Conservation (phyloP, 345 rosid genomes). For the Brassica rapa region DNA sequence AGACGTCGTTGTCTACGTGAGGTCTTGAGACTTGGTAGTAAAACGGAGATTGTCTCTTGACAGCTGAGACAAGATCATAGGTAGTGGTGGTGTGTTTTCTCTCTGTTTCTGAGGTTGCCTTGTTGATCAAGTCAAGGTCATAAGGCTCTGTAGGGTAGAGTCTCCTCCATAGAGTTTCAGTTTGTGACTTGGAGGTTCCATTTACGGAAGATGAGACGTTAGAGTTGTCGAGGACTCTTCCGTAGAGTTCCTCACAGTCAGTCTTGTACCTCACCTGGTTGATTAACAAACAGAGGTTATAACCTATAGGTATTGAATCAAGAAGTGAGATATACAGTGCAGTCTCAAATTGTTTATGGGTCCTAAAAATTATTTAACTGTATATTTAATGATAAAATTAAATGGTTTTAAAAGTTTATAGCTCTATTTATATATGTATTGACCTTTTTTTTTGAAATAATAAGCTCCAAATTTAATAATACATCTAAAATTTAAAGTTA, state of each 20-base stretch:
- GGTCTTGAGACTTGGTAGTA: conserved; percentile 79
- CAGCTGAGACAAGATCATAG: conserved; percentile 95
- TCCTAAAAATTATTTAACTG: too few relatives aligned
- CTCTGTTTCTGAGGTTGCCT: conserved; percentile 33
- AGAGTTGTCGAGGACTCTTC: conserved; percentile 63
- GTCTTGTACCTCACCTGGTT: conserved; percentile 74
- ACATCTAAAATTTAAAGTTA: too few relatives aligned
- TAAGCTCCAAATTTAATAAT: too few relatives aligned
- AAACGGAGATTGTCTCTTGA: conserved; percentile 89
- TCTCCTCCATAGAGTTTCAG: conserved; percentile 65
- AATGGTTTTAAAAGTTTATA: too few relatives aligned
- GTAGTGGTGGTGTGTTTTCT: conserved; percentile 44
- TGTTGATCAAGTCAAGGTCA: conserved; percentile 47
- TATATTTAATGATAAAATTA: too few relatives aligned
- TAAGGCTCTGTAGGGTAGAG: conserved; percentile 73
- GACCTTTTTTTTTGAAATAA: too few relatives aligned
- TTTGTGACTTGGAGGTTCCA: conserved; percentile 50
- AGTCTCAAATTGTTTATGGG: too few relatives aligned
- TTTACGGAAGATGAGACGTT: conserved; percentile 63
- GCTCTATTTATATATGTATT: too few relatives aligned
- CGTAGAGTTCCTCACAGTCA: conserved; percentile 82
- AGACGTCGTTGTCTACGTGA: conserved; percentile 63
- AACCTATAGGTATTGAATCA: not conserved
- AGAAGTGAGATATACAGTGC: not conserved
- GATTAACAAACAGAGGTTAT: conserved; percentile 8